Conservation (phyloP, 164 flowering plant species). For the Stephania yunnanensis region DNA sequence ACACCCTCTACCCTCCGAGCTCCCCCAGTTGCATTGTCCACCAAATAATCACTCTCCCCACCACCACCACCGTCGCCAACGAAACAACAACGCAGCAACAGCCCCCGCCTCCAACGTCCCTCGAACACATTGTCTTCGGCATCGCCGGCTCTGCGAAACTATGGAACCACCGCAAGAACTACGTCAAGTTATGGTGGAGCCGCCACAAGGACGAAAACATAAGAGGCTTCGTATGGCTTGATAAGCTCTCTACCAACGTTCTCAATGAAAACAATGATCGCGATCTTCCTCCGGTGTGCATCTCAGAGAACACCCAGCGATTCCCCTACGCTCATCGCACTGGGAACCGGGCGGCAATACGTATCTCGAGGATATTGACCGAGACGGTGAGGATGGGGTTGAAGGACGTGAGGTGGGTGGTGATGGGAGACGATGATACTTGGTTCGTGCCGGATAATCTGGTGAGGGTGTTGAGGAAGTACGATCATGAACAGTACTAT, state of each 20-base stretch:
- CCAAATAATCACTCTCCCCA: not conserved
- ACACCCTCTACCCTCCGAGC: not conserved
- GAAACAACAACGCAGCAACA: not conserved
- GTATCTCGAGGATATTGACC: not conserved
- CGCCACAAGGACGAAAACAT: not conserved
- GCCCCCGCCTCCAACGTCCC: not conserved
- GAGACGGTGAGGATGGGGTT: slow-evolving; percentile 2
- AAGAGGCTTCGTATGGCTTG: slow-evolving; percentile 4
- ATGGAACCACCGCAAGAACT: slow-evolving; percentile 3
- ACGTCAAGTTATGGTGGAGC: slow-evolving; percentile 5
- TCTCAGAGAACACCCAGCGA: not conserved
- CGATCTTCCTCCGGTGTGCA: not conserved
- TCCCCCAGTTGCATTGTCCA: not conserved
- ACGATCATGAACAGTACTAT: slow-evolving; percentile 5
- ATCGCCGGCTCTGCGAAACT: slow-evolving; percentile 2
- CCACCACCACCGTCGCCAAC: not conserved
- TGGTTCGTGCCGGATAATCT: slow-evolving; percentile 1
- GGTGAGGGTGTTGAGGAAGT: slow-evolving; percentile 3
- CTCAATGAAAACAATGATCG: not conserved
- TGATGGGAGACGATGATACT: slow-evolving; percentile 9
- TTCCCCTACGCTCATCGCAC: not conserved
- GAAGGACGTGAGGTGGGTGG: slow-evolving; percentile 5
- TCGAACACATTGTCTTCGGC: slow-evolving; percentile 1
- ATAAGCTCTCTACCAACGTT: not conserved
- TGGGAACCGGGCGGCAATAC: not conserved